Base-by-base conservation (phyloP, 78 protist species). In the Dictyostelium purpureum region DNA sequence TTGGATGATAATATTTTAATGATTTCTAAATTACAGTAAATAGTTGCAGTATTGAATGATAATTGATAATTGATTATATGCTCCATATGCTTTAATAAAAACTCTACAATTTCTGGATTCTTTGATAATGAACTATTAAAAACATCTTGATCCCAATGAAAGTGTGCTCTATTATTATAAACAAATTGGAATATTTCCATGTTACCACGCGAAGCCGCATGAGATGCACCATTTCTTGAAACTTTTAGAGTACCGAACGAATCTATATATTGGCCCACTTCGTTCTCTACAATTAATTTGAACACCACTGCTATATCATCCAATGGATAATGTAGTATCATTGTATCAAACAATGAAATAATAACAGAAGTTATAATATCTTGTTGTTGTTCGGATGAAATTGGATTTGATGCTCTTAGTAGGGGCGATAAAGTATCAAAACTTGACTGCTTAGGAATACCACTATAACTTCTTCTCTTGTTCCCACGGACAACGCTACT, bases 141-240 rank as follows among this genome's bases (percentile, higher is more conserved):
- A 11, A 63, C 71, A 4, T 63, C n/a, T 63, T 63, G 45, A 63
- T 63, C 71, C 71, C 71, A 63, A 63, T 28, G 33, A 35, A 63
- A 63, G 26, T 63, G 37, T 14, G 28, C 24, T 33, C 71, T 37
- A 33, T 63, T 63, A 11, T 63, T 33, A 33, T 63, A 63, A 14
- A 63, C 42, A 16, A 63, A 63, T 63, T 63, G 71, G 33, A 63
- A 63, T 2, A 63, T 19, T 12, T 26, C 38, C 38, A 63, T 31
- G 35, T 63, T 63, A 28, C 71, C 71, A 63, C 71, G 71, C 16
- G 26, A 16, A 33, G 71, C 71, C 0, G 71, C 71, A 16, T 21
- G 16, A 31, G 38, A 31, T 12, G 71, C 31, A 14, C 42, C 71
- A 63, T 63, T 63, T 33, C 33, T 63, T 31, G 71, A 63, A 1